Conservation (phyloP, 495 filamentous ascomycete species). For the Hypomontagnella submonticulosa region DNA sequence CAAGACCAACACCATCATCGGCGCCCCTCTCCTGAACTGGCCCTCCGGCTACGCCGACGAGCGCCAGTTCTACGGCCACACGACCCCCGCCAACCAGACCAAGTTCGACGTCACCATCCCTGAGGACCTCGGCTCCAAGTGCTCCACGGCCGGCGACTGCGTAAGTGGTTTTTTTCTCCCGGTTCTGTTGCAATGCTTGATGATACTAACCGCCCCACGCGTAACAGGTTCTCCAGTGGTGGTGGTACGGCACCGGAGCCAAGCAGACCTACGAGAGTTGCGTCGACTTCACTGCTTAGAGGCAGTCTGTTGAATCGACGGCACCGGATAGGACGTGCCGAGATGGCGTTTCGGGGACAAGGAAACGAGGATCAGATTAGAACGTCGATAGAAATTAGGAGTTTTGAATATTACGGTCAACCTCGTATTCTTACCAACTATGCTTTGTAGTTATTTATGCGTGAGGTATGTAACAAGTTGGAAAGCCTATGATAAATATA, state of each 20-base stretch:
- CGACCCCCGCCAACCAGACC: conserved; percentile 67
- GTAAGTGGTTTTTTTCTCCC: conserved; percentile 45
- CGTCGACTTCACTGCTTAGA: conserved; percentile 70
- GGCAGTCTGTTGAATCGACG: conserved; percentile 9
- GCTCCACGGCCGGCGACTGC: conserved; percentile 69
- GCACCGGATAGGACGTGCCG: neutral
- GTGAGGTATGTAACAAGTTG: too few relatives aligned
- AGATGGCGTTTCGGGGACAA: neutral
- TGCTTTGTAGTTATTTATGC: too few relatives aligned
- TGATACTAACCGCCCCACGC: neutral
- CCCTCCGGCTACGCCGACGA: conserved; percentile 57
- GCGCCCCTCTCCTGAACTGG: conserved; percentile 65
- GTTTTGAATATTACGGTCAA: too few relatives aligned
- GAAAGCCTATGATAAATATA: neutral
- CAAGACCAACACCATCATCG: conserved; percentile 67
- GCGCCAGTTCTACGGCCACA: conserved; percentile 62
- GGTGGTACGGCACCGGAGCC: conserved; percentile 73
- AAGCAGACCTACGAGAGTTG: conserved; percentile 81
- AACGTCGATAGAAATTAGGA: conserved; percentile 8
- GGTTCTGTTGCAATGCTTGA: neutral
- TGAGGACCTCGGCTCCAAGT: conserved; percentile 64
- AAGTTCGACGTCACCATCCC: conserved; percentile 75
- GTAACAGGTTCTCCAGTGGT: conserved; percentile 72
- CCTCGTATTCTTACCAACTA: neutral
- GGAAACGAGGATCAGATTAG: conserved; percentile 5